Evolutionary conservation across 78 protist species (phyloP), one percentile per base, ranked within the genome.

Genomic region (Isochrysis galbana): DNA sequence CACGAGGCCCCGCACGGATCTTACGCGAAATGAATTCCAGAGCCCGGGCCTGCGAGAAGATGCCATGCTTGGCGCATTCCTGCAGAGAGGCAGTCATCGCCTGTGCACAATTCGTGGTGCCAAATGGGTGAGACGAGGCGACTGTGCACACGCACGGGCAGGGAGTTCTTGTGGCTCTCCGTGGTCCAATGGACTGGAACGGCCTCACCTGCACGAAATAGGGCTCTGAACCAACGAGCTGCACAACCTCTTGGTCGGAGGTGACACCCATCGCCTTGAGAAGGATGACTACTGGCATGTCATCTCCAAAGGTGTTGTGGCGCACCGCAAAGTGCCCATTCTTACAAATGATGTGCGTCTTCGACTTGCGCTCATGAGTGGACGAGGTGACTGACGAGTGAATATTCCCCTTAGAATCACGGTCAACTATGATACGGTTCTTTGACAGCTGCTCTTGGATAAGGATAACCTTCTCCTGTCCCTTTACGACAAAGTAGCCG

Each of bases 401-500:
- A 55, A 95, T 42, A 34, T 82, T 44, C 7, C 97, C 98, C 91
- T 97, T 96, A 41, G 42, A 0, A 94, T 97, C 98, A 2, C 80
- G 29, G 48, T 98, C 99, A 26, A 98, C 90, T 87, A 99, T 97
- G 91, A 99, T 96, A 1, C 99, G 94, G 90, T 97, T 98, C 94
- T 97, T 98, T 38, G 98, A 95, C 26, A 98, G 96, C 92, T 99
- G 99, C 94, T 99, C 99, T 94, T 99, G 99, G 47, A 98, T 98
- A 29, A 99, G 93, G 21, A 97, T 93, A 29, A 78, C 90, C 69
- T 91, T 91, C 93, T 91, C 93, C 47, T 23, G 44, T 1, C 93
- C 93, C 32, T 45, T 39, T 17, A 91, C 93, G 61, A 91, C 36
- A n/a, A 91, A 91, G 87, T 91, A 96, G 38, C 96, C 97, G 29